Conservation (phyloP, 352 stramenopile genomes). For the Phytophthora pisi region DNA sequence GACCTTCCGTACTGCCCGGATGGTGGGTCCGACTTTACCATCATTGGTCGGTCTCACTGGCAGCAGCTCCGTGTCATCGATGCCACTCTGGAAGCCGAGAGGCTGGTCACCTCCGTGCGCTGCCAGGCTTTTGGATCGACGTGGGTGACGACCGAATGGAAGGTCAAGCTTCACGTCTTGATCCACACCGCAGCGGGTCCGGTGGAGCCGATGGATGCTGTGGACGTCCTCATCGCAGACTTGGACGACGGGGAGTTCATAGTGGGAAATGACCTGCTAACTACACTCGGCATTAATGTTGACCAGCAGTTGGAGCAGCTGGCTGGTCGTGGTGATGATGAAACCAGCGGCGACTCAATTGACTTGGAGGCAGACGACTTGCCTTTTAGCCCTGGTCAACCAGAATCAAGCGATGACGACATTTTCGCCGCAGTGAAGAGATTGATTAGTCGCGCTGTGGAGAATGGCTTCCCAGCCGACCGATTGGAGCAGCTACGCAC, state of each 20-base stretch:
- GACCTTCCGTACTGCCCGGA: not conserved
- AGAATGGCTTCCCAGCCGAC: constrained; percentile 16
- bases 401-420: constrained; percentile 3
- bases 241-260: constrained; percentile 23
- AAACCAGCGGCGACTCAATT: constrained; percentile 4
- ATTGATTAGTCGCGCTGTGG: constrained; percentile 7
- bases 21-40: not conserved
- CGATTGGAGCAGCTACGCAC: not conserved
- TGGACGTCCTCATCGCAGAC: constrained; percentile 5
- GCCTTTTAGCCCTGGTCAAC: not conserved
- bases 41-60: constrained; percentile 5
- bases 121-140: constrained; percentile 3
- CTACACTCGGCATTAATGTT: constrained; percentile 15
- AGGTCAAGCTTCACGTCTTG: constrained; percentile 2
- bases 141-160: not conserved
- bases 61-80: not conserved
- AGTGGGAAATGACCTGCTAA: constrained; percentile 14
- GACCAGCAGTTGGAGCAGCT: constrained; percentile 21
- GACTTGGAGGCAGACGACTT: constrained; percentile 1
- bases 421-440: constrained; percentile 6
- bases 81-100: not conserved
- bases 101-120: not conserved
- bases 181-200: constrained; percentile 20
- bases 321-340: not conserved
- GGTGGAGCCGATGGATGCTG: constrained; percentile 3